phyloP scores from a whole-genome alignment of 1,139 yeast genomes.

The Pichia sp. region DNA sequence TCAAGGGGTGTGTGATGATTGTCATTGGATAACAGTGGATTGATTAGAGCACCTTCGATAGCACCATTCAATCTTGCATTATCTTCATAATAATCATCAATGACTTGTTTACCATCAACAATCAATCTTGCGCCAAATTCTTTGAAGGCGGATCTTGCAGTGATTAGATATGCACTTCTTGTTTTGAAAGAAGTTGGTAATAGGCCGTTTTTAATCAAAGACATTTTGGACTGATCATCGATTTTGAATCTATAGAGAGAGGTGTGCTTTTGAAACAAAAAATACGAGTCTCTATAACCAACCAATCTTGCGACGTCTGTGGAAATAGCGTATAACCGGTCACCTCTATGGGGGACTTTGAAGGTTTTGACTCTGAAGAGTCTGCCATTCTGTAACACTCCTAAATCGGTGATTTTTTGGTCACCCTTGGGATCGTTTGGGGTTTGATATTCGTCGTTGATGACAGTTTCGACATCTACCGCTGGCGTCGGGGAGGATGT shows the following conservation, averaged over 20 bases:
- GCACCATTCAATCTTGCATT: conserved; percentile 65
- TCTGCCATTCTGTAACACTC: conserved; percentile 69
- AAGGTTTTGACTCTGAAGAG: conserved; percentile 76
- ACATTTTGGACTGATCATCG: conserved; percentile 72
- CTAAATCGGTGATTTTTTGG: conserved; percentile 60
- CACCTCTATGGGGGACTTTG: conserved; percentile 68
- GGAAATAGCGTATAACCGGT: conserved; percentile 75
- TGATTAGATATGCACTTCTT: conserved; percentile 79
- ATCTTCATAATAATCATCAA: conserved; percentile 86
- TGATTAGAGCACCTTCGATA: conserved; percentile 52
- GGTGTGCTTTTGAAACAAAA: conserved; percentile 80
- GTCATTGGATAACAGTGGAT: conserved; percentile 9
- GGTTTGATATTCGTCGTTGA: conserved; percentile 76
- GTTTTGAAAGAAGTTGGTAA: conserved; percentile 91
- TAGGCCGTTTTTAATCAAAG: conserved; percentile 71
- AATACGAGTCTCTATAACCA: conserved; percentile 90
- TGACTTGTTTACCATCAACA: conserved; percentile 70
- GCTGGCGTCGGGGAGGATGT: not conserved
- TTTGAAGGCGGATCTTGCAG: conserved; percentile 82
- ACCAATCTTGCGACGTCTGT: conserved; percentile 95
- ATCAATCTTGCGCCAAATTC: conserved; percentile 89
- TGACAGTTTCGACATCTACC: conserved; percentile 26
- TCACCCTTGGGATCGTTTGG: conserved; percentile 79
- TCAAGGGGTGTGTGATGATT: not conserved
- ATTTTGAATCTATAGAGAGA: conserved; percentile 66